Evolutionary conservation across 2,329 filamentous ascomycete species (phyloP), one percentile per base, ranked within the genome.

Genomic region (Nemania bipapillata): DNA sequence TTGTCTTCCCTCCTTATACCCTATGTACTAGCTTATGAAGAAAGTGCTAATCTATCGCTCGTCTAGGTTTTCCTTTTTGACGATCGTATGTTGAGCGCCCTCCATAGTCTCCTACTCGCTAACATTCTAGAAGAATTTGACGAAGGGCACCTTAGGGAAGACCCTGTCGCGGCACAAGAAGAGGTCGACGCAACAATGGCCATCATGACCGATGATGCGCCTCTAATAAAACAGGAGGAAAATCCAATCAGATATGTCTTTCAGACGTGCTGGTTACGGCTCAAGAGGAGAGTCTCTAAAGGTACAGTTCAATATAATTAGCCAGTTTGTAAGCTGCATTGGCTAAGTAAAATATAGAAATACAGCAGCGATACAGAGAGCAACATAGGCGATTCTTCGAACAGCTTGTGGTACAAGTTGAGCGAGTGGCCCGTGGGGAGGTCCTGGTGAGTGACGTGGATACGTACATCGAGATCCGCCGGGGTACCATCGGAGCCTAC

Each of bases 171-270:
- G 15, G 70, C 70, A 26, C 63, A 70, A 30, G 59, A 70, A 65
- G 70, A 72, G 26, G 42, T 72, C 8, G 56, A 70, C 8, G 3
- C 2, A n/a, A 69, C 65, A 3, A 63, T 65, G 49, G 68, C 59
- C 12, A 67, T 72, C 6, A 70, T 70, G 68, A 53, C 50, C 3
- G 53, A 69, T n/a, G 52, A 52, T 49, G 26, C 55, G n/a, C 45
- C 55, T 8, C 32, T 53, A 20, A 35, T 63, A 7, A 60, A 40
- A 1, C 63, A 47, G 3, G 58, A 37, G 11, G 54, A 67, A 15
- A 66, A 69, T 24, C 65, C 63, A n/a, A 63, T 70, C 50, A 20
- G 68, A 70, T 65, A 72, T 24, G 37, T 67, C 22, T 72, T 70
- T 60, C 68, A 72, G 47, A 67, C 63, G 2, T 66, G 59, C 45